Evolutionary conservation across 768 basidiomycete species (phyloP), one percentile per base, ranked within the genome.

Genomic region (Podaxis sp.): DNA sequence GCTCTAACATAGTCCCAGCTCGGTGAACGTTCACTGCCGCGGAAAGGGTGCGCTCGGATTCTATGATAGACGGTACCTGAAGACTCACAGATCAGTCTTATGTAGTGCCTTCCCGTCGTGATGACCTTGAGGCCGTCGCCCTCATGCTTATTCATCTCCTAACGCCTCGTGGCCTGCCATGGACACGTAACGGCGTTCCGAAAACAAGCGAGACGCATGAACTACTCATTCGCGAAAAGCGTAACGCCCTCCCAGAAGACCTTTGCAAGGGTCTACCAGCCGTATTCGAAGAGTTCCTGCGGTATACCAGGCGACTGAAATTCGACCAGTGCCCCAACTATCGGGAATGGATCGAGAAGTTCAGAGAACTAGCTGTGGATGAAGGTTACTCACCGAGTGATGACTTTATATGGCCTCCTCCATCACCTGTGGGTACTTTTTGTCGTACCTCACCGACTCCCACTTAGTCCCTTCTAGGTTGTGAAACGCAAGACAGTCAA

Each of bases 141-240:
- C 77, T 93, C 51, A 89, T 93, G 89, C 78, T 93, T 58, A 89
- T 93, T 59, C 90, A 93, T 69, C 79, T 93, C 25, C 78, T 93
- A 49, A 93, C 87, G 5, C 90, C 90, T 2, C 82, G 85, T 15
- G 90, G 90, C 8, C 82, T 93, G 24, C 74, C 83, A 17, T 93
- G 90, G 90, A 92, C 89, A 43, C 82, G 90, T 24, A 88, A 89
- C 64, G 90, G 90, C n/a, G 82, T 92, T 13, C 90, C 90, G 7
- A 89, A 88, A 66, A 85, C 85, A 5, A 82, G 86, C 22, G 79
- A 76, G 17, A 85, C 85, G 9, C 90, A 91, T 72, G 76, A 81
- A 29, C 79, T 77, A 2, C 74, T 93, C 15, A 91, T 86, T 58
- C 79, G 79, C n/a, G 85, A 83, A 62, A 93, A 93, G 70, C 77